Evolutionary conservation across 2,329 filamentous ascomycete species (phyloP).

Genomic region (Cyanodermella asteris): DNA sequence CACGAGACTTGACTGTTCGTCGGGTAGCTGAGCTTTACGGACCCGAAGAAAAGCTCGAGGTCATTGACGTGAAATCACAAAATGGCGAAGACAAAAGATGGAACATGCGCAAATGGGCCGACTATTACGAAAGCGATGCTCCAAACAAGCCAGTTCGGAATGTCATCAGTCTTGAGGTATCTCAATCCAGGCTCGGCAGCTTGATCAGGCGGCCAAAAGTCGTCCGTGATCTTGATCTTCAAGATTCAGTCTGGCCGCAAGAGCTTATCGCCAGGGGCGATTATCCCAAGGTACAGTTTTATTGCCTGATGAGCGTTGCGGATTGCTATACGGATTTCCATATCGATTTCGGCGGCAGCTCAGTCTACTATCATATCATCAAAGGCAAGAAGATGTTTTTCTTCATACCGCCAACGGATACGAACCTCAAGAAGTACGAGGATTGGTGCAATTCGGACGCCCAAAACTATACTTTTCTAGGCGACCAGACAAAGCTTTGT

Average conservation of each 20-base stretch:
- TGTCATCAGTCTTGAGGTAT: constrained; percentile 48
- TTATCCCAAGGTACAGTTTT: constrained; percentile 43
- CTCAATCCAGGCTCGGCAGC: constrained; percentile 38
- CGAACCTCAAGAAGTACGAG: constrained; percentile 47
- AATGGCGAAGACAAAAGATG: constrained; percentile 42
- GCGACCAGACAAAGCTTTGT: constrained; percentile 42
- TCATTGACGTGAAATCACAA: constrained; percentile 49
- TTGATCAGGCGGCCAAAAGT: constrained; percentile 41
- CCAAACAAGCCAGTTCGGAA: constrained; percentile 42
- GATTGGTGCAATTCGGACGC: constrained; percentile 47
- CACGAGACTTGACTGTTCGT: constrained; percentile 38
- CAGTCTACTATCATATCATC: constrained; percentile 48
- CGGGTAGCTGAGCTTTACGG: constrained; percentile 42
- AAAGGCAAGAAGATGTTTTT: constrained; percentile 50
- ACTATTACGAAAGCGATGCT: constrained; percentile 41
- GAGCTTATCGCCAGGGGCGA: constrained; percentile 31
- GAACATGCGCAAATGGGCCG: constrained; percentile 44
- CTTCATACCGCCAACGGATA: constrained; percentile 47
- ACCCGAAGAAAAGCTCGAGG: constrained; percentile 37
- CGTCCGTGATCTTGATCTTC: constrained; percentile 38
- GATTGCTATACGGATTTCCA: constrained; percentile 54
- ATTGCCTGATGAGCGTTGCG: constrained; percentile 48
- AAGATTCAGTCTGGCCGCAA: constrained; percentile 28
- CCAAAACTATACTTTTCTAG: constrained; percentile 44
- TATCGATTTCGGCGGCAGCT: constrained; percentile 50